These are phyloP conservation scores for Aspergillus alliaceus DNA, from an alignment of 2,329 filamentous ascomycete genomes.

Conservation along the genomic window DNA sequence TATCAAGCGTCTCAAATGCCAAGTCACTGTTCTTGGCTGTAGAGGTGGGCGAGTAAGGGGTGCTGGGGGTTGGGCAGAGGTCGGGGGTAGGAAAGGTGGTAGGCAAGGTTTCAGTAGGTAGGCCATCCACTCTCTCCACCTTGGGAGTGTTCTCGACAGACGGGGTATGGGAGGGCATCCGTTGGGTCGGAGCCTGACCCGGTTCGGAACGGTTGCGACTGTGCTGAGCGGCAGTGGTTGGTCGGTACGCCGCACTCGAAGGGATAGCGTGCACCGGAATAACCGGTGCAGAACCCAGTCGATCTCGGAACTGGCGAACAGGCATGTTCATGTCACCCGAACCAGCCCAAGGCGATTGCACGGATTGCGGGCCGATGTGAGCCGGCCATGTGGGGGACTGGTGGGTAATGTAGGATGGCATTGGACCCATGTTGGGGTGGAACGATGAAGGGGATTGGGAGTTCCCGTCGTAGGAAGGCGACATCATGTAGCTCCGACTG, in stretches of 20 bases:
- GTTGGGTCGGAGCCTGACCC: background rate
- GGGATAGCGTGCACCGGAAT: conserved; percentile 25
- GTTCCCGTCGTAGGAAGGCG: conserved; percentile 25
- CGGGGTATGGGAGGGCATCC: conserved; percentile 13
- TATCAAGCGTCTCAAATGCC: conserved; percentile 5
- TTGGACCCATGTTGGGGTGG: conserved; percentile 23
- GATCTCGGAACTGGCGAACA: conserved; percentile 32
- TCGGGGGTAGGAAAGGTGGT: conserved; percentile 34
- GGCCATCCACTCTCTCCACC: conserved; percentile 12
- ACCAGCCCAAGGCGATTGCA: conserved; percentile 23
- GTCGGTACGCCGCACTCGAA: conserved; percentile 23
- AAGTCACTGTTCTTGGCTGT: conserved; percentile 5
- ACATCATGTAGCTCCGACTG: conserved; percentile 24
- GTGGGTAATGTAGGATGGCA: conserved; percentile 29
- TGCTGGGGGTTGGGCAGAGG: conserved; percentile 33
- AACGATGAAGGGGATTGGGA: conserved; percentile 21
- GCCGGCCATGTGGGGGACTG: conserved; percentile 17
- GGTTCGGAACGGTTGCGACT: conserved; percentile 22
- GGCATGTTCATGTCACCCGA: conserved; percentile 17
- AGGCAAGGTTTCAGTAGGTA: conserved; percentile 29
- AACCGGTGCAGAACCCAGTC: conserved; percentile 35
- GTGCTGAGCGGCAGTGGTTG: conserved; percentile 16
- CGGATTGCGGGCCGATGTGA: conserved; percentile 13
- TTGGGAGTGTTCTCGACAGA: background rate
- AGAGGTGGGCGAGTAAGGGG: conserved; percentile 28